Percentiles rank a stretch among this genome's conserved stretches.
Evolutionary conservation across 1,284 basidiomycete species (phyloP).

Genomic region (Fomitopsis schrenkii): DNA sequence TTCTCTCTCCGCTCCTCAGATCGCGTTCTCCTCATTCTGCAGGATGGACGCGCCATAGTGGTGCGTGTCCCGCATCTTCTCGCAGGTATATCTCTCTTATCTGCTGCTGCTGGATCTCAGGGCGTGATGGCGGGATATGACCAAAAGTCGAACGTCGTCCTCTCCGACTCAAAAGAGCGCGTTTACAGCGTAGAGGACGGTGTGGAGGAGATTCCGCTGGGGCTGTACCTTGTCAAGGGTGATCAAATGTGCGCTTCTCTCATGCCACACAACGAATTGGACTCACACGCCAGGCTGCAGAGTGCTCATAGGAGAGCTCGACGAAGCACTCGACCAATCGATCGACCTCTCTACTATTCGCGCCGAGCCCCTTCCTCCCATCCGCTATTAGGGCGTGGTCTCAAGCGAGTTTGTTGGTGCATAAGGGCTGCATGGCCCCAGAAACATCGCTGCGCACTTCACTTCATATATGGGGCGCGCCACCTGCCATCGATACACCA

Average conservation of each 20-base stretch:
- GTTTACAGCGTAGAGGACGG: constrained; percentile 88
- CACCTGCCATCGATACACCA: not conserved
- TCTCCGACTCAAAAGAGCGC: constrained; percentile 88
- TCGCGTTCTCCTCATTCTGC: constrained; percentile 83
- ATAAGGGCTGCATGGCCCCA: not conserved
- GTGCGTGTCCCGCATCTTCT: constrained; percentile 37
- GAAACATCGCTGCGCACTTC: not conserved
- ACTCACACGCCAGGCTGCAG: constrained; percentile 35
- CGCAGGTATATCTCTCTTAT: not conserved
- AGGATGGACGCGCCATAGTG: constrained; percentile 88
- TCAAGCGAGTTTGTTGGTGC: not conserved
- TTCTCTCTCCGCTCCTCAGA: constrained; percentile 36
- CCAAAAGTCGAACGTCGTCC: constrained; percentile 90
- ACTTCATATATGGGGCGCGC: not conserved
- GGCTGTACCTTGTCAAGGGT: constrained; percentile 94
- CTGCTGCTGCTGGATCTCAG: constrained; percentile 36
- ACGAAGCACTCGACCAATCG: constrained; percentile 78
- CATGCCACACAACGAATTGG: not conserved
- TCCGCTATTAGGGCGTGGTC: constrained; percentile 51
- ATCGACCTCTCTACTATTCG: constrained; percentile 78
- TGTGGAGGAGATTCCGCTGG: constrained; percentile 94
- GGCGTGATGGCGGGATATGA: constrained; percentile 89
- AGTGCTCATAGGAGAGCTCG: constrained; percentile 88
- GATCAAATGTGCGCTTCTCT: constrained; percentile 85
- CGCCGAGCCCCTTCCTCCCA: constrained; percentile 84